A percentile compares a stretch with the other conserved stretches of the same genome.
phyloP scores from a whole-genome alignment of 306 rosid species.

The Rosa chinensis region DNA sequence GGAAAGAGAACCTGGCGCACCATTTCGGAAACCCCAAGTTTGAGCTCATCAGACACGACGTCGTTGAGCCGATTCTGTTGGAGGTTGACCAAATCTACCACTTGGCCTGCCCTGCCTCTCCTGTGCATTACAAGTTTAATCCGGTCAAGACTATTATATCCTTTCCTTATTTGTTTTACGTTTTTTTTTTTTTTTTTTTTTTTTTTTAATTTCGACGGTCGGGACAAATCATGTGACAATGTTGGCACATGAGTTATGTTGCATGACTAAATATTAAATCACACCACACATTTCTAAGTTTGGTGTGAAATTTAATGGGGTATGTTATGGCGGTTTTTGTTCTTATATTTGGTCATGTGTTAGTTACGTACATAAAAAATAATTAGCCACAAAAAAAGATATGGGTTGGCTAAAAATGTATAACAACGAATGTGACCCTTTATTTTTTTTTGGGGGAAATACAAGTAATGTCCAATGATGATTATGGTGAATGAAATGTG shows the following conservation, averaged over 20 bases:
- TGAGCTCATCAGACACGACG: constrained; percentile 91
- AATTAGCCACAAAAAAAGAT: too few species aligned
- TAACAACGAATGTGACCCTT: background rate
- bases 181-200: too few species aligned
- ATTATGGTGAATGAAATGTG: background rate
- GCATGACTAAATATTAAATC: too few species aligned
- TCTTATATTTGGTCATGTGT: background rate
- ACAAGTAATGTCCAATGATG: background rate
- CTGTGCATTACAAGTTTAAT: constrained; percentile 91
- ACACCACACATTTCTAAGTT: too few species aligned
- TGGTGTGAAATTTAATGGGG: background rate
- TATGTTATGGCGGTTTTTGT: background rate
- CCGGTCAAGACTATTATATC: constrained; percentile 98
- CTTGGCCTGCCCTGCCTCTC: constrained; percentile 94
- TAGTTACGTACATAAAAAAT: background rate
- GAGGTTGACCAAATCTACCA: constrained; percentile 98
- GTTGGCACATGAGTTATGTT: too few species aligned
- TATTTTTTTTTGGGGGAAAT: background rate
- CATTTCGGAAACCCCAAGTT: constrained; percentile 78
- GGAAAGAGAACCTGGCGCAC: constrained; percentile 71
- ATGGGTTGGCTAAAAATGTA: background rate
- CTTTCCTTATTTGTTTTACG: constrained; percentile 22
- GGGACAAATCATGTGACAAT: too few species aligned
- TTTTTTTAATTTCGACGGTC: background rate
- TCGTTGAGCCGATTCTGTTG: constrained; percentile 75